A percentile compares a stretch with the other conserved stretches of the same genome.
phyloP scores from a whole-genome alignment of 2,329 filamentous ascomycete species.

The Diaporthe capsici region DNA sequence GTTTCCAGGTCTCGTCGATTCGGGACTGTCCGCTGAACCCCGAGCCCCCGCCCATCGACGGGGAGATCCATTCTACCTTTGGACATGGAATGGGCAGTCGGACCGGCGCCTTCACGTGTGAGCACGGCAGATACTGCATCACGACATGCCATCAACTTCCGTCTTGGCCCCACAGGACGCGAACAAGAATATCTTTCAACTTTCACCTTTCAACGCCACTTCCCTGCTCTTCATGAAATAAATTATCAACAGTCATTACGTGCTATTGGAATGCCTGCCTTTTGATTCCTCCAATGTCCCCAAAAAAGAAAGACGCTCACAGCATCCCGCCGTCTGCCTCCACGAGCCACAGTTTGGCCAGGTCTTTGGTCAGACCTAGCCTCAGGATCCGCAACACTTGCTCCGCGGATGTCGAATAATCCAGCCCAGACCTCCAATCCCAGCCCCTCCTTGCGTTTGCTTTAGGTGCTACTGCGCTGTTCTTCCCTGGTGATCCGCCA shows the following conservation, averaged over 20 bases:
- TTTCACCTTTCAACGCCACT: background rate
- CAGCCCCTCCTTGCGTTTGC: constrained; percentile 84
- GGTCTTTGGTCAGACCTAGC: constrained; percentile 79
- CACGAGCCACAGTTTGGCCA: constrained; percentile 78
- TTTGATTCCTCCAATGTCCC: background rate
- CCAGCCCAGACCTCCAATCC: constrained; percentile 77
- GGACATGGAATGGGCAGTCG: background rate
- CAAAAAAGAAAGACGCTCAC: background rate
- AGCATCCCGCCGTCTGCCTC: constrained; percentile 66
- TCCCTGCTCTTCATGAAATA: constrained; percentile 18
- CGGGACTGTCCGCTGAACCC: constrained; percentile 19
- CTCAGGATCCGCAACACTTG: constrained; percentile 83
- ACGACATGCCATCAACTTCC: constrained; percentile 25
- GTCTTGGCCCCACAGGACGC: background rate
- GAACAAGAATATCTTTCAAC: background rate
- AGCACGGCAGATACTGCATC: background rate
- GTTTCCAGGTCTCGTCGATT: constrained; percentile 12
- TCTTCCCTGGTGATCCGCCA: constrained; percentile 53
- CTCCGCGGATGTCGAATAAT: constrained; percentile 70
- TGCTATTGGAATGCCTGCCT: constrained; percentile 13
- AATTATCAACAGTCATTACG: constrained; percentile 35
- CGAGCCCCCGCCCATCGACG: constrained; percentile 9
- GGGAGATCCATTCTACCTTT: constrained; percentile 10
- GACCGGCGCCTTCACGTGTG: background rate
- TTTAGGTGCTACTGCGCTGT: constrained; percentile 57